Evolutionary conservation across 805 yeast species (phyloP).

Genomic region (Schwanniomyces vanrijiae): DNA sequence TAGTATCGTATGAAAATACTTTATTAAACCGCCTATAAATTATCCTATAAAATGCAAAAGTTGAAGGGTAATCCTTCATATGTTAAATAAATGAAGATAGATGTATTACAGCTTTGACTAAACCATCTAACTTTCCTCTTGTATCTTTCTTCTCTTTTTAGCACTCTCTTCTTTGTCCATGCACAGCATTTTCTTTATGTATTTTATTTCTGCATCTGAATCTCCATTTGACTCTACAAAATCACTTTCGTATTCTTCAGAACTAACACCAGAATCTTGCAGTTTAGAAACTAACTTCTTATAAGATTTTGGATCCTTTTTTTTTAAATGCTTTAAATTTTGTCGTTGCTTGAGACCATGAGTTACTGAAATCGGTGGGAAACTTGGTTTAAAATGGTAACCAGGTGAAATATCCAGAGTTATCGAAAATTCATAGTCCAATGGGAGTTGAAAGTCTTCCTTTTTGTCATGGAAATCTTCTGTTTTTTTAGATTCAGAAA

Average conservation of each 20-base stretch:
- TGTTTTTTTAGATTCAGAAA: neutral
- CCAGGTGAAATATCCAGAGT: constrained; percentile 26
- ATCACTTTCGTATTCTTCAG: constrained; percentile 20
- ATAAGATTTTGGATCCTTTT: constrained; percentile 6
- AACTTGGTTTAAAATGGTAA: constrained; percentile 31
- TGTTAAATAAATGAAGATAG: neutral
- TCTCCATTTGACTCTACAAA: constrained; percentile 9
- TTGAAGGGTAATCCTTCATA: neutral
- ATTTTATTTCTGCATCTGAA: neutral
- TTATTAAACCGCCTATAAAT: neutral
- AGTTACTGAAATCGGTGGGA: constrained; percentile 40
- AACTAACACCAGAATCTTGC: constrained; percentile 12
- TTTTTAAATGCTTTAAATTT: constrained; percentile 11
- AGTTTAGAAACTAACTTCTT: constrained; percentile 8
- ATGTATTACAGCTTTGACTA: neutral
- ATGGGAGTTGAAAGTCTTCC: constrained; percentile 17
- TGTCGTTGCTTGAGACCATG: constrained; percentile 23
- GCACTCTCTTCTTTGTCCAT: constrained; percentile 5
- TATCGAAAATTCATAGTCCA: constrained; percentile 31
- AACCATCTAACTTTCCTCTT: neutral
- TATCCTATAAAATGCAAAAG: neutral
- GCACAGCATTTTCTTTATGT: constrained; percentile 9
- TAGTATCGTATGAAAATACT: constrained; percentile 1
- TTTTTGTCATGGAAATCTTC: neutral
- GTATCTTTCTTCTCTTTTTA: constrained; percentile 8